Percentiles rank a stretch among this genome's conserved stretches.
phyloP scores from a whole-genome alignment of 1,284 basidiomycete genomes.

The Rhizopogon hawkerae region DNA sequence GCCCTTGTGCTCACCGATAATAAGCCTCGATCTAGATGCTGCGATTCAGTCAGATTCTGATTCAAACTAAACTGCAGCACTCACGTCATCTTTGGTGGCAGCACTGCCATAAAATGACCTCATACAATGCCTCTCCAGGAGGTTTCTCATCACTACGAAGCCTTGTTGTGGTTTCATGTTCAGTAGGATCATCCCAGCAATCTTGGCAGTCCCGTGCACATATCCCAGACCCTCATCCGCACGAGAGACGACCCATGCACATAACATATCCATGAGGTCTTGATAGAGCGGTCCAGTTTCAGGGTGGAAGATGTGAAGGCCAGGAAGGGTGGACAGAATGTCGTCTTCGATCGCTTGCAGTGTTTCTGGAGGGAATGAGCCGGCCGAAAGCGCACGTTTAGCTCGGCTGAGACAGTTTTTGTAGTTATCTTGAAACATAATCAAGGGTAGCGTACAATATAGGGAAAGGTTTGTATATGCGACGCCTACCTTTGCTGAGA shows the following conservation, averaged over 20 bases:
- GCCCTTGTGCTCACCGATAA: slow-evolving; percentile 36
- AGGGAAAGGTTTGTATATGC: slow-evolving; percentile 3
- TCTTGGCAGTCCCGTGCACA: slow-evolving; percentile 55
- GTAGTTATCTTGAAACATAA: slow-evolving; percentile 56
- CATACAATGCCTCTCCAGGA: slow-evolving; percentile 80
- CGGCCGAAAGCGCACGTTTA: slow-evolving; percentile 59
- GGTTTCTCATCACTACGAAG: slow-evolving; percentile 83
- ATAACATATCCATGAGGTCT: slow-evolving; percentile 81
- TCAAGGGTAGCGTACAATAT: background rate
- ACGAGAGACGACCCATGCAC: slow-evolving; percentile 86
- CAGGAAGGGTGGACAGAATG: slow-evolving; percentile 72
- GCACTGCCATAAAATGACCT: slow-evolving; percentile 78
- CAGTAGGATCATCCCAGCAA: slow-evolving; percentile 85
- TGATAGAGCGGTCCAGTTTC: slow-evolving; percentile 75
- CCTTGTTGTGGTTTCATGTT: slow-evolving; percentile 76
- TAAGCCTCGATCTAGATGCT: slow-evolving; percentile 67
- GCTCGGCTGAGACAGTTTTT: slow-evolving; percentile 67
- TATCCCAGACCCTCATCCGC: slow-evolving; percentile 85
- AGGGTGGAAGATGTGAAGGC: slow-evolving; percentile 79
- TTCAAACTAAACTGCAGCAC: slow-evolving; percentile 22
- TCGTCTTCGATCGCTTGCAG: slow-evolving; percentile 75
- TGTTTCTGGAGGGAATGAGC: slow-evolving; percentile 66
- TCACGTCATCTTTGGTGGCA: slow-evolving; percentile 69
- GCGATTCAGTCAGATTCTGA: slow-evolving; percentile 22
- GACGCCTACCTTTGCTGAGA: slow-evolving; percentile 68